A percentile compares a stretch with the other conserved stretches of the same genome.
These are phyloP conservation scores for Castanopsis chinensis DNA, from an alignment of 306 rosid genomes.

Conservation along the genomic window DNA sequence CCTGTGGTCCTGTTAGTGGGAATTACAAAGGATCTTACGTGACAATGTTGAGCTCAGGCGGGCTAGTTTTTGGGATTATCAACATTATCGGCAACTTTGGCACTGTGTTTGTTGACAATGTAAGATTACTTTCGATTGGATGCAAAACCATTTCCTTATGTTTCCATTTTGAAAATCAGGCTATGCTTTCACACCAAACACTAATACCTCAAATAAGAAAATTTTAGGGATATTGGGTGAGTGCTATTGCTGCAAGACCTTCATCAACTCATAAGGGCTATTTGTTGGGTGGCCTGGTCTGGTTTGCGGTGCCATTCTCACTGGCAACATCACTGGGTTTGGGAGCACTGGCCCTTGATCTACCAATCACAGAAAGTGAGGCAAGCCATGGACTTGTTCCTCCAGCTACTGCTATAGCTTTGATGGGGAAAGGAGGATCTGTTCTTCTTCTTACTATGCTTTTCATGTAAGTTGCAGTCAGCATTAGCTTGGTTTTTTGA, in stretches of 20 bases:
- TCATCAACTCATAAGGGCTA: constrained; percentile 96
- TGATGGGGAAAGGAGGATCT: constrained; percentile 96
- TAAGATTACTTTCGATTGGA: constrained; percentile 36
- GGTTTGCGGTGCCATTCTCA: constrained; percentile 99
- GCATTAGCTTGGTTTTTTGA: not conserved
- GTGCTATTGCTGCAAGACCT: constrained; percentile 95
- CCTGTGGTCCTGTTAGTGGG: constrained; percentile 93
- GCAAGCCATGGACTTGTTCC: constrained; percentile 90
- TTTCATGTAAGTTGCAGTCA: constrained; percentile 63
- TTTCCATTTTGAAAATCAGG: constrained; percentile 3
- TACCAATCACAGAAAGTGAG: constrained; percentile 69
- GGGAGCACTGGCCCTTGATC: constrained; percentile 93
- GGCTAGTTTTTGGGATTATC: constrained; percentile 81
- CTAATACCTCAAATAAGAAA: constrained; percentile 18
- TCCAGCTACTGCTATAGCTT: constrained; percentile 92
- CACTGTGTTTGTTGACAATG: constrained; percentile 92
- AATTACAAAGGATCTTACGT: constrained; percentile 78
- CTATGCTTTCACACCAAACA: not conserved
- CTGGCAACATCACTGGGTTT: constrained; percentile 87
- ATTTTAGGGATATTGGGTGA: constrained; percentile 91
- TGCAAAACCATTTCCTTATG: constrained; percentile 5
- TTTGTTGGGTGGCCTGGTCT: constrained; percentile 90
- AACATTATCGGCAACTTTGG: constrained; percentile 91
- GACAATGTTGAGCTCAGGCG: constrained; percentile 94
- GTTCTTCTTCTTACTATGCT: constrained; percentile 92